Evolutionary conservation across 2,329 filamentous ascomycete species (phyloP).

Genomic region (Xylaria sp.): DNA sequence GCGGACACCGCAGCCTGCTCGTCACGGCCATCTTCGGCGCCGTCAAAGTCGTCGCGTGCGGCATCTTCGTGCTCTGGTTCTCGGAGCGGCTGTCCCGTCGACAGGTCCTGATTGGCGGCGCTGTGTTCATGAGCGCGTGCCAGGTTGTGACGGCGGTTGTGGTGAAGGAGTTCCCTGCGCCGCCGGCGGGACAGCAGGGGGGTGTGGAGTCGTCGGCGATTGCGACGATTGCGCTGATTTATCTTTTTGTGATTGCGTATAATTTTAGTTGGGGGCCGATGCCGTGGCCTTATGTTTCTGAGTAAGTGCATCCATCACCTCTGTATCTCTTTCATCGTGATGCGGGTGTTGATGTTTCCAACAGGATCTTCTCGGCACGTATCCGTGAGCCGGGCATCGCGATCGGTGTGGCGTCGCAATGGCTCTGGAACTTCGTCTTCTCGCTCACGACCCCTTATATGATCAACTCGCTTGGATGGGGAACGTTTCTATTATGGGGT

Average conservation of each 20-base stretch:
- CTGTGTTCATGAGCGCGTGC: constrained; percentile 40
- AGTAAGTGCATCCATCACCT: constrained; percentile 21
- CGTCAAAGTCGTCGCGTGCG: constrained; percentile 47
- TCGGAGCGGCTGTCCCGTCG: constrained; percentile 44
- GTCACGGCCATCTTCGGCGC: constrained; percentile 50
- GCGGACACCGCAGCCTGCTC: constrained; percentile 39
- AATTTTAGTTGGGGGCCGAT: constrained; percentile 47
- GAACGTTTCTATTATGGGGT: constrained; percentile 44
- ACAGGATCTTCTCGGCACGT: constrained; percentile 42
- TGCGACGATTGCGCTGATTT: constrained; percentile 49
- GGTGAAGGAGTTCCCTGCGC: constrained; percentile 37
- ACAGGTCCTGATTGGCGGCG: constrained; percentile 39
- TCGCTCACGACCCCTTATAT: constrained; percentile 45
- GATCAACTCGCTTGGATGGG: constrained; percentile 43
- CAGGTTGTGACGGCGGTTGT: constrained; percentile 42
- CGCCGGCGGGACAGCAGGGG: constrained; percentile 20
- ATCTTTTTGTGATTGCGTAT: constrained; percentile 49
- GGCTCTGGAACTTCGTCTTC: constrained; percentile 48
- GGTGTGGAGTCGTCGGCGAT: constrained; percentile 39
- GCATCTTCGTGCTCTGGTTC: constrained; percentile 47
- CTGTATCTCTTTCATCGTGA: too few relatives aligned
- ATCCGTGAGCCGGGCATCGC: constrained; percentile 45
- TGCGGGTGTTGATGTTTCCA: neutral
- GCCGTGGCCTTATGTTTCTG: constrained; percentile 45
- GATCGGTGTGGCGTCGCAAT: constrained; percentile 42